Evolutionary conservation across 768 basidiomycete species (phyloP).

Genomic region (Brasilioporus rufonigricans): DNA sequence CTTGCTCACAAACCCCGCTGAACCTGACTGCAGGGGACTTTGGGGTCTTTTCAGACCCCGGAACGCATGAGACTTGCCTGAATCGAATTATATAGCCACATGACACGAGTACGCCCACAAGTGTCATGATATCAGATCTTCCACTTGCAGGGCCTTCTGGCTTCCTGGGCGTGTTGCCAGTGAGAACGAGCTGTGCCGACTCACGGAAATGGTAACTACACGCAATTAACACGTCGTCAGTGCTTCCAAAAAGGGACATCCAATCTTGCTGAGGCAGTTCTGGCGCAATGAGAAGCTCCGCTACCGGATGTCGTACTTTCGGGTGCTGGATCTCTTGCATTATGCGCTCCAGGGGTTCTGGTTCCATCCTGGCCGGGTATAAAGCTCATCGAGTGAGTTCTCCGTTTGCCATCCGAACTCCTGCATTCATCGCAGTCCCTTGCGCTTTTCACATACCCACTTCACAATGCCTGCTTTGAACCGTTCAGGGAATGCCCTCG

Average conservation of each 20-base stretch:
- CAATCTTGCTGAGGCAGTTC: slow-evolving; percentile 8
- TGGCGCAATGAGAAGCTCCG: slow-evolving; percentile 19
- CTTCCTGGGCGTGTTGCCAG: slow-evolving; percentile 1
- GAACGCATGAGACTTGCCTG: slow-evolving; percentile 1
- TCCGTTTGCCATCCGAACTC: slow-evolving; percentile 2
- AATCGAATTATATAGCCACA: slow-evolving; percentile 2
- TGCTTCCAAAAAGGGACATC: slow-evolving; percentile 16
- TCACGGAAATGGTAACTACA: slow-evolving; percentile 10
- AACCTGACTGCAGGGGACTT: slow-evolving; percentile 9
- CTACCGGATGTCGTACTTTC: slow-evolving; percentile 19
- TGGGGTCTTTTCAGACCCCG: not conserved
- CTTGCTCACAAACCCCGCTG: slow-evolving; percentile 15
- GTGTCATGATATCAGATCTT: slow-evolving; percentile 26
- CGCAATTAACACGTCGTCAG: slow-evolving; percentile 12
- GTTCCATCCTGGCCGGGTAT: slow-evolving; percentile 16
- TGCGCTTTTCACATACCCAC: not conserved
- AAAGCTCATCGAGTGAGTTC: slow-evolving; percentile 10
- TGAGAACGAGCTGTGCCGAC: slow-evolving; percentile 9
- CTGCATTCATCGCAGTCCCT: not conserved
- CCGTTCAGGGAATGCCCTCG: slow-evolving; percentile 35
- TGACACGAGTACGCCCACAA: slow-evolving; percentile 7
- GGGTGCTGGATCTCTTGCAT: slow-evolving; percentile 14
- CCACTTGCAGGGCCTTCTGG: slow-evolving; percentile 1
- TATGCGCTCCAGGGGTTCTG: slow-evolving; percentile 4
- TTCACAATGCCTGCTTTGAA: slow-evolving; percentile 26